Evolutionary conservation across 306 rosid genomes (phyloP).

Genomic region (Castanopsis chinensis): DNA sequence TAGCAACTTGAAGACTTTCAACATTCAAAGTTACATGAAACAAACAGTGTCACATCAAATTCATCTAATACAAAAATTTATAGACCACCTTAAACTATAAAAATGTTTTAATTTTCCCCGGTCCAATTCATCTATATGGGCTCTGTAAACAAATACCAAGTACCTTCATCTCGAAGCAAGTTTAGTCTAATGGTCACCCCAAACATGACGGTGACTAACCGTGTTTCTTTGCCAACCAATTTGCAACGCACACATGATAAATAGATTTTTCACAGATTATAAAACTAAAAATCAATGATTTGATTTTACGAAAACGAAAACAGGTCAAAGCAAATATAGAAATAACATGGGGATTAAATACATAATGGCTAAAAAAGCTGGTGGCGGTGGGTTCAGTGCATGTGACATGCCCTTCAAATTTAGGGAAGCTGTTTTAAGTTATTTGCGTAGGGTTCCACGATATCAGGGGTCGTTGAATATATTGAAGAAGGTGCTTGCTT

Average conservation of each 20-base stretch:
- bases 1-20: too few relatives aligned
- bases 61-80: too few relatives aligned
- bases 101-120: too few relatives aligned
- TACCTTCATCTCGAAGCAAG: neutral
- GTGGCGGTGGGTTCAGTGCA: slow-evolving; percentile 17
- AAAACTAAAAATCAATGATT: neutral
- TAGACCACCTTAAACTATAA: too few relatives aligned
- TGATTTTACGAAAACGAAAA: neutral
- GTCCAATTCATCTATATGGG: neutral
- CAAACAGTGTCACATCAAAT: too few relatives aligned
- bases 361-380: neutral
- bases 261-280: neutral
- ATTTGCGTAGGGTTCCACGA: neutral
- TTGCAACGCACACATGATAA: neutral
- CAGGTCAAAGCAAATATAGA: too few relatives aligned
- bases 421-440: neutral
- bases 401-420: slow-evolving; percentile 19
- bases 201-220: neutral
- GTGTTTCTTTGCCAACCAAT: neutral
- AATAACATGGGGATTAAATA: too few relatives aligned
- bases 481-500: neutral
- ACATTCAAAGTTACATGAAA: too few relatives aligned
- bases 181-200: neutral
- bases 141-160: neutral
- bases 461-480: slow-evolving; percentile 13